Evolutionary conservation across 768 basidiomycete genomes (phyloP).

Genomic region (Boletus fagicola): DNA sequence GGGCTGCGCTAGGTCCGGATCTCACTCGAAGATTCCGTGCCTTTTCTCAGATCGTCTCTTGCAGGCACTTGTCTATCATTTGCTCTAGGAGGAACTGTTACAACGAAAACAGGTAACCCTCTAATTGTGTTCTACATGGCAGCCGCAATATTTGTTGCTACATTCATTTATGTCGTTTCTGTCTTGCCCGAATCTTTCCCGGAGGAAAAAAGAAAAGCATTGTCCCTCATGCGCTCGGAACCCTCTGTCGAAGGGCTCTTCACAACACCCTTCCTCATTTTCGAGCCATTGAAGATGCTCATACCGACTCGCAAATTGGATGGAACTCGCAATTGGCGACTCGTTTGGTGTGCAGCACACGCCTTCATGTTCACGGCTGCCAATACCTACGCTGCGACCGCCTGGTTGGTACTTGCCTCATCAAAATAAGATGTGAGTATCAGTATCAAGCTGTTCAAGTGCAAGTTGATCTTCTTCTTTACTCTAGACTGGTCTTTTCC

Average conservation of each 20-base stretch:
- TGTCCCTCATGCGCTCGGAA: slow-evolving; percentile 9
- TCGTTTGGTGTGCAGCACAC: slow-evolving; percentile 31
- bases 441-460: not conserved
- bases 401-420: slow-evolving; percentile 27
- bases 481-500: slow-evolving; percentile 28
- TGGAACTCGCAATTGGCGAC: slow-evolving; percentile 29
- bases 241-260: not conserved
- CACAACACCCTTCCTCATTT: slow-evolving; percentile 2
- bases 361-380: slow-evolving; percentile 22
- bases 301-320: slow-evolving; percentile 15
- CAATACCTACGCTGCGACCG: slow-evolving; percentile 8
- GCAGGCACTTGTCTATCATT: slow-evolving; percentile 29
- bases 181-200: slow-evolving; percentile 34
- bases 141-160: slow-evolving; percentile 9
- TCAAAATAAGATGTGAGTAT: slow-evolving; percentile 26
- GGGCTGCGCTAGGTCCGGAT: slow-evolving; percentile 28
- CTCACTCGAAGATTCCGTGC: not conserved
- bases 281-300: slow-evolving; percentile 27
- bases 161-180: slow-evolving; percentile 22
- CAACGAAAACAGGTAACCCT: slow-evolving; percentile 24
- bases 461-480: not conserved
- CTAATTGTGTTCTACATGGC: slow-evolving; percentile 24
- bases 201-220: slow-evolving; percentile 20
- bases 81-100: slow-evolving; percentile 30
- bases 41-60: not conserved